Evolutionary conservation across 352 stramenopile genomes (phyloP), one percentile per base, ranked within the genome.

Genomic region (Globisporangium yorkense): DNA sequence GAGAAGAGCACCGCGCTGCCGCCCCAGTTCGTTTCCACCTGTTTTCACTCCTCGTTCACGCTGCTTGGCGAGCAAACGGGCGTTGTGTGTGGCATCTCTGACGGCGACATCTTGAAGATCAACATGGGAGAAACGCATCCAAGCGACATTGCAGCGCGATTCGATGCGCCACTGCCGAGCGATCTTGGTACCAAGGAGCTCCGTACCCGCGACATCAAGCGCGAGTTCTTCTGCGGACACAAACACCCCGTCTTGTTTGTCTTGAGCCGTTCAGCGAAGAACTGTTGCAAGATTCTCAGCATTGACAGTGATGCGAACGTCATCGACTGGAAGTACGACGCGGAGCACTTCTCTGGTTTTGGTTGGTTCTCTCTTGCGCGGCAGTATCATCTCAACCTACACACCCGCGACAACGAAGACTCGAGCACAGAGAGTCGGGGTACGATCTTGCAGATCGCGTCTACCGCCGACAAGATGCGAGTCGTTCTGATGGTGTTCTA

Each of bases 401-500:
- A 47, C 9, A 2, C 39, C 20, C 41, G 20, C 40, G 20, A n/a
- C 35, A 44, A 21, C 9, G 21, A 20, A 8, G 16, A 8, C 20
- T 13, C 5, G 37, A 55, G 15, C 45, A 33, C 20, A 24, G 18
- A 18, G 9, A 41, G 47, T 41, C 20, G 20, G 7, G 63, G 71
- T 8, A 72, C 75, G n/a, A 68, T 84, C 3, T 35, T 84, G 16
- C 76, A 86, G 49, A 71, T 82, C 29, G 63, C 56, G 24, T 37
- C 71, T 13, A 74, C 73, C 6, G 52, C 54, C 1, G 64, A 81
- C 27, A 51, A 67, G 24, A 59, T 60, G 5, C 64, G 65, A 13
- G 56, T 86, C 9, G 70, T 86, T 2, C 56, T 70, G 29, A 84
- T 84, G 76, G 48, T 82, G 1, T 84, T 70, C 24, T 65, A 59